Base-by-base conservation (phyloP, 352 stramenopile species). In the Phytopythium kandeliae region DNA sequence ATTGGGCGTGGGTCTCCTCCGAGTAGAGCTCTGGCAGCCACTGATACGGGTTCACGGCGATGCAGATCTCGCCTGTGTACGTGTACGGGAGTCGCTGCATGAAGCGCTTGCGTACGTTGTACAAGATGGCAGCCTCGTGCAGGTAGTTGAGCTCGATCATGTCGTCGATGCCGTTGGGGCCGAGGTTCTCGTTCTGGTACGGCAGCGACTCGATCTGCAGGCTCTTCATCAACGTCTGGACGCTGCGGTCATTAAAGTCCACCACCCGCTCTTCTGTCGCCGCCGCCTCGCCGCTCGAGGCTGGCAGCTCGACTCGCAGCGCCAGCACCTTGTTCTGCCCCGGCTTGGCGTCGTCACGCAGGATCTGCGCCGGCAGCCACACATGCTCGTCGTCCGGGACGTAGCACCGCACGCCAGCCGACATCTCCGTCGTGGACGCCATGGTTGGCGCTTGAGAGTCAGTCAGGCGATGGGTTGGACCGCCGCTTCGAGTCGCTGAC, bases 41-140 rank as follows among this genome's bases (percentile, higher is more conserved):
- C 63, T 95, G 86, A 65, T 98, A 98, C n/a, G 95, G 96, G 69
- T 99, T 99, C 44, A 98, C 85, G 2, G 96, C 95, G 57, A 99
- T 96, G 43, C 97, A 92, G 62, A 98, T 98, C 46, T 98, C 92
- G n/a, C 95, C 94, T 26, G 96, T 97, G 64, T 96, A 96, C 31
- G 95, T 98, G 77, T 99, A 99, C 1, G 96, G 95, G 30, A 94
- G 72, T 24, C 81, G 69, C 36, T 74, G 68, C 13, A 91, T 64
- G 58, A 95, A 96, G 26, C 87, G 75, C 63, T 66, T 71, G 60
- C 91, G 85, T 47, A 97, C 63, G 59, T 96, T 97, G 63, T 77
- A 96, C 17, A 97, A 54, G 51, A 97, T 95, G 44, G 86, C 86
- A 4, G 89, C 80, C 59, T 96, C 87, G 63, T 96, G 89, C 21